Percentiles rank a stretch among this genome's conserved stretches.
Conservation (phyloP, 495 filamentous ascomycete genomes). For the Aspergillus egyptiacus region DNA sequence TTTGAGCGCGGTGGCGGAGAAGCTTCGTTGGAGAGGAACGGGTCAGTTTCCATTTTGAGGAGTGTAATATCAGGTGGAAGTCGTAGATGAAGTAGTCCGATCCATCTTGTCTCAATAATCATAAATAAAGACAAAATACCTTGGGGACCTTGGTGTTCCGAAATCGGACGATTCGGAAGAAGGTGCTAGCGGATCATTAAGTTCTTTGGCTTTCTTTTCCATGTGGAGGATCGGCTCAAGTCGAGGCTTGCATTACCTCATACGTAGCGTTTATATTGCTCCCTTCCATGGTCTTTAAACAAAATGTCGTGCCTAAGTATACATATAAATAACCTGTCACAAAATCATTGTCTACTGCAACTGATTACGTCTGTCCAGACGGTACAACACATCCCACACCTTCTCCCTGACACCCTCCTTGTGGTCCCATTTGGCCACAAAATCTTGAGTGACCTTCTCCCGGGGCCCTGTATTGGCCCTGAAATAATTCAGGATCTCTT, state of each 20-base stretch:
- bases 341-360: too few relatives aligned
- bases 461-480: conserved; percentile 8
- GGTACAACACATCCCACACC: conserved; percentile 32
- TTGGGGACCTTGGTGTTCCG: too few relatives aligned
- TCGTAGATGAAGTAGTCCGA: too few relatives aligned
- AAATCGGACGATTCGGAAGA: background rate
- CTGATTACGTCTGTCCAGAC: too few relatives aligned
- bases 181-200: conserved; percentile 1
- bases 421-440: conserved; percentile 28
- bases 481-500: conserved; percentile 56
- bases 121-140: too few relatives aligned
- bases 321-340: conserved; percentile 10
- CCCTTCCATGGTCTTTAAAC: background rate
- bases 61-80: too few relatives aligned
- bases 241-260: too few relatives aligned
- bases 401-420: conserved; percentile 40
- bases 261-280: too few relatives aligned
- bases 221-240: too few relatives aligned
- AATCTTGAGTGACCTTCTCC: conserved; percentile 22
- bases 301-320: conserved; percentile 12
- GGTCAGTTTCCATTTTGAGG: conserved; percentile 5
- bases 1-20: background rate
- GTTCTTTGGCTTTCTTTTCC: too few relatives aligned
- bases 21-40: conserved; percentile 1
- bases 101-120: too few relatives aligned